phyloP scores from a whole-genome alignment of 2,329 filamentous ascomycete species.

The Coleophoma eucalyptorum region DNA sequence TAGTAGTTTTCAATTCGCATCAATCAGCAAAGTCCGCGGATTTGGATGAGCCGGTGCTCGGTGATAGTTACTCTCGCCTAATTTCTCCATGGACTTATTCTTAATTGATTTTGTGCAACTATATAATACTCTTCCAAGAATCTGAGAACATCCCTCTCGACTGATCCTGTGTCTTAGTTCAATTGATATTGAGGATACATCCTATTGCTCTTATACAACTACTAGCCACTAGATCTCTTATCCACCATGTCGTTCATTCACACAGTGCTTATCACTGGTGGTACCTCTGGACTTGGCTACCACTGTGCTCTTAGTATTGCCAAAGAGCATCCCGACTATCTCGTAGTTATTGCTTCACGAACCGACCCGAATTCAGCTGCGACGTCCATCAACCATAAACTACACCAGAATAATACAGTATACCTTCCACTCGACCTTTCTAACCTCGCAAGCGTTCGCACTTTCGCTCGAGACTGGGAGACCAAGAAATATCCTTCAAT shows the following conservation, averaged over 20 bases:
- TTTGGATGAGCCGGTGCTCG: too few species aligned
- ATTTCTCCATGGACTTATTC: too few species aligned
- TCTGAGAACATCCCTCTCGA: too few species aligned
- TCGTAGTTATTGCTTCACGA: slow-evolving; percentile 39
- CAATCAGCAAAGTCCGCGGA: too few species aligned
- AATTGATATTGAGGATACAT: too few species aligned
- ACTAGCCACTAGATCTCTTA: too few species aligned
- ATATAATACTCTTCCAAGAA: too few species aligned
- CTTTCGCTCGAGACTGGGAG: slow-evolving; percentile 34
- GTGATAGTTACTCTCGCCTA: too few species aligned
- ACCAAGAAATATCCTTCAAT: slow-evolving; percentile 34
- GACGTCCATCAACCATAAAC: slow-evolving; percentile 35
- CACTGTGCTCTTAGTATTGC: slow-evolving; percentile 36
- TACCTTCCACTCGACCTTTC: slow-evolving; percentile 41
- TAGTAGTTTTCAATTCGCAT: too few species aligned
- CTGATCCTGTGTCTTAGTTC: too few species aligned
- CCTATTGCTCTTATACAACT: too few species aligned
- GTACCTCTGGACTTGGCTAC: slow-evolving; percentile 40
- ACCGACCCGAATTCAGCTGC: slow-evolving; percentile 37
- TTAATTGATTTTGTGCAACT: too few species aligned
- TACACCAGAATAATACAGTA: slow-evolving; percentile 34
- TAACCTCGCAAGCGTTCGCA: slow-evolving; percentile 33
- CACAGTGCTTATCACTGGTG: slow-evolving; percentile 40
- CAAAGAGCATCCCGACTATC: slow-evolving; percentile 32
- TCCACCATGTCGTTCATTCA: slow-evolving; percentile 1